Evolutionary conservation across 1,139 yeast species (phyloP), one percentile per base, ranked within the genome.

Genomic region (Meyerozyma elateridarum): DNA sequence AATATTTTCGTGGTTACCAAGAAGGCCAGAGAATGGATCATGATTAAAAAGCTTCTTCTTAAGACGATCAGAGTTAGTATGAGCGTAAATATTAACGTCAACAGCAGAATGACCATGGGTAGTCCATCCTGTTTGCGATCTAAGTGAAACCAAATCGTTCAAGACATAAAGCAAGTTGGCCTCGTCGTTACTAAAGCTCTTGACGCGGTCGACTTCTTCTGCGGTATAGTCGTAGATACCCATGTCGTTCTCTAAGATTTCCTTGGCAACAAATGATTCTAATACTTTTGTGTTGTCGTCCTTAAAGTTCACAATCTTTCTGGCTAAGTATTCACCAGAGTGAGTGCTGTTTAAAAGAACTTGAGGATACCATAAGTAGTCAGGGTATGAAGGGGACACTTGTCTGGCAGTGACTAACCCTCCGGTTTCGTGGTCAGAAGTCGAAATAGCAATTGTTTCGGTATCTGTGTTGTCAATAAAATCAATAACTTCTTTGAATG

Each of bases 361-460:
- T 22, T 48, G 74, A 4, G 95, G 51, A 39, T 25, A 52, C 58
- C 51, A 52, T 40, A 53, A 51, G 44, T 46, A 52, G 37, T 46
- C 48, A 11, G 51, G 51, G 34, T 60, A 60, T 2, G 54, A 52
- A 20, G 67, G 58, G 6, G 77, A 54, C 15, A 82, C 59, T 61
- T 87, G 95, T 59, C 85, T 74, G 1, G 93, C 85, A 30, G 83
- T 70, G 17, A 62, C 65, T 31, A 53, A 41, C 3, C 59, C 59
- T 21, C 59, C 59, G 6, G 57, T 52, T 28, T 54, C 59, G 39
- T 54, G 59, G 38, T 54, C 59, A 2, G 56, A 52, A 13, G 59
- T 54, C 24, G 56, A 51, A 20, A 54, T 45, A 15, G 48, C 54
- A 21, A 52, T 46, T 18, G 57, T 52, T 15, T 51, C 56, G 7